A percentile compares a stretch with the other conserved stretches of the same genome.
Conservation (phyloP, 2,329 filamentous ascomycete genomes). For the Dryadomyces sulphureus region DNA sequence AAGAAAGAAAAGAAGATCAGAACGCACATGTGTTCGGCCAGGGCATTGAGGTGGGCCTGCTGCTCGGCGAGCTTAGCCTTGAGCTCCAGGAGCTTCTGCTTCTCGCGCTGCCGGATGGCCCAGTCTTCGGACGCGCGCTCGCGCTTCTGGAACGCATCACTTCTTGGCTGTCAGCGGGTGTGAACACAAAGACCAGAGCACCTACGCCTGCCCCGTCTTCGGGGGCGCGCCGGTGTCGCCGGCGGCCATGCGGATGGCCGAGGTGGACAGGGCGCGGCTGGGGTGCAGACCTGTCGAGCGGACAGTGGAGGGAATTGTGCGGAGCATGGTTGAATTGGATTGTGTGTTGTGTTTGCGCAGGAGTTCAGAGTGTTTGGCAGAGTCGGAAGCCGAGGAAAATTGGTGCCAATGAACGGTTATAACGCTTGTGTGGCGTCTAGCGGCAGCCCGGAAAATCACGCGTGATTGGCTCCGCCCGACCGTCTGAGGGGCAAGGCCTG, state of each 20-base stretch:
- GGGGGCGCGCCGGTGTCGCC: constrained; percentile 54
- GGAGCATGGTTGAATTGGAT: constrained; percentile 39
- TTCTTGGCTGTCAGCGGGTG: constrained; percentile 19
- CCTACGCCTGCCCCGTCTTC: constrained; percentile 37
- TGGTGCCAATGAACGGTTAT: too few species aligned
- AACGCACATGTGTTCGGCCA: constrained; percentile 74
- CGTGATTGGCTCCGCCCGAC: too few species aligned
- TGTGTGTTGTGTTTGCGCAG: neutral
- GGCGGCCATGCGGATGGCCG: constrained; percentile 47
- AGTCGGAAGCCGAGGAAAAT: too few species aligned
- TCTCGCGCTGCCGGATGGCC: constrained; percentile 76
- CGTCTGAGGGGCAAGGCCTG: too few species aligned
- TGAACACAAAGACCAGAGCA: constrained; percentile 7
- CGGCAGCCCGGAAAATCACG: constrained; percentile 7
- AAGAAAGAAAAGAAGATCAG: neutral
- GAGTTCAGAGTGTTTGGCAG: too few species aligned
- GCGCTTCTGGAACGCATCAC: constrained; percentile 84
- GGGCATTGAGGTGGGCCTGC: constrained; percentile 68
- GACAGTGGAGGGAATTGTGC: constrained; percentile 41
- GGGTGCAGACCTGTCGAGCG: constrained; percentile 37
- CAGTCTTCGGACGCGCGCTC: constrained; percentile 77
- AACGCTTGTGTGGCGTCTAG: too few species aligned
- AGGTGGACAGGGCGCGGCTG: constrained; percentile 46
- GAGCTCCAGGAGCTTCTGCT: constrained; percentile 72
- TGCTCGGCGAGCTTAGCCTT: constrained; percentile 62